A percentile compares a stretch with the other conserved stretches of the same genome.
phyloP scores from a whole-genome alignment of 2,329 filamentous ascomycete genomes.

The Ophiocordyceps camponoti-saundersi region DNA sequence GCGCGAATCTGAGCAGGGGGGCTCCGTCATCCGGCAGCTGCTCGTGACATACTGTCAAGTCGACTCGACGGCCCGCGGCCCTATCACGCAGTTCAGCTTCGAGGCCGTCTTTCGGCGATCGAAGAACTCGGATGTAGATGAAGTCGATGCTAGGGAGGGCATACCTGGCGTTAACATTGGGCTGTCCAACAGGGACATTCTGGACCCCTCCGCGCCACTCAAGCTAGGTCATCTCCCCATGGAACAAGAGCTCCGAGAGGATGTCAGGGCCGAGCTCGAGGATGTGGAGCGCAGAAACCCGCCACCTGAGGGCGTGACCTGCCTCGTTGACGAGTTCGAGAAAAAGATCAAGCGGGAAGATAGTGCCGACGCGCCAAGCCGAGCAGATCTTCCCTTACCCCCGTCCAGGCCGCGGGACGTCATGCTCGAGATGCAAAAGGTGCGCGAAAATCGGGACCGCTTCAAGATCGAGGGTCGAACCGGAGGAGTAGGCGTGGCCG shows the following conservation, averaged over 20 bases:
- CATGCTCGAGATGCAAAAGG: conserved; percentile 81
- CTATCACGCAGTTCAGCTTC: conserved; percentile 47
- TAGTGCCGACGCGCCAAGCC: conserved; percentile 62
- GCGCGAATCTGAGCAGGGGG: conserved; percentile 67
- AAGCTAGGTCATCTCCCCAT: conserved; percentile 70
- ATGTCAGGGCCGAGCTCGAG: conserved; percentile 73
- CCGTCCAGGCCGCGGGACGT: conserved; percentile 82
- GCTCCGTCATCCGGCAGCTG: conserved; percentile 59
- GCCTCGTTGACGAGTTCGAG: conserved; percentile 75
- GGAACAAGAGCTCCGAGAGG: conserved; percentile 66
- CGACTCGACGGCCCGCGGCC: conserved; percentile 40
- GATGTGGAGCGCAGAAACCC: conserved; percentile 71
- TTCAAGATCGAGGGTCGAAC: conserved; percentile 77
- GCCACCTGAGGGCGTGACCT: conserved; percentile 51
- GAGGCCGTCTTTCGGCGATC: conserved; percentile 40
- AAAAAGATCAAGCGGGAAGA: conserved; percentile 80
- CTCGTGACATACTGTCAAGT: conserved; percentile 44
- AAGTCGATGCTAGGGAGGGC: conserved; percentile 45
- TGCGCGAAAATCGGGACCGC: conserved; percentile 81
- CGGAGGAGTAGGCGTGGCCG: conserved; percentile 63
- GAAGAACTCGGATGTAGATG: conserved; percentile 44
- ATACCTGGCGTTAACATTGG: conserved; percentile 47
- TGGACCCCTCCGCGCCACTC: conserved; percentile 40
- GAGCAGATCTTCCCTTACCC: conserved; percentile 69
- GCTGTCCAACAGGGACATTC: conserved; percentile 41